Evolutionary conservation across 345 rosid species (phyloP).

Genomic region (Alliaria petiolata): DNA sequence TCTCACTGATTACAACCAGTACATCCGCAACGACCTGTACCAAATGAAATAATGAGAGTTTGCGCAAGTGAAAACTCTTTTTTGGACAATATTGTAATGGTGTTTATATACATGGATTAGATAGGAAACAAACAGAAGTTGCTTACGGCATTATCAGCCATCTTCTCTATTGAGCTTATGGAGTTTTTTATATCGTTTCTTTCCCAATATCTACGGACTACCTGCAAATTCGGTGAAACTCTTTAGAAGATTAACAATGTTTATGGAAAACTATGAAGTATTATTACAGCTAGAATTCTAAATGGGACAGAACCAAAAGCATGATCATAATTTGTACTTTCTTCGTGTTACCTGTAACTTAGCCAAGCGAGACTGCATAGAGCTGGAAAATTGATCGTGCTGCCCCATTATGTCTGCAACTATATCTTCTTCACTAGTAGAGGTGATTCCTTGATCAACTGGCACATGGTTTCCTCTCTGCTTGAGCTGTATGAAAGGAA

Average conservation of each 20-base stretch:
- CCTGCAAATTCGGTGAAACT: conserved; percentile 46
- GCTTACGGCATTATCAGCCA: conserved; percentile 92
- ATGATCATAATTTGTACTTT: conserved; percentile 21
- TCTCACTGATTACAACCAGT: conserved; percentile 53
- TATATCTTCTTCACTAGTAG: conserved; percentile 66
- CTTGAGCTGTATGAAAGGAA: conserved; percentile 39
- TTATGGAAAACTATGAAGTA: conserved; percentile 1
- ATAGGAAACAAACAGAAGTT: background rate
- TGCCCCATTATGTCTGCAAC: conserved; percentile 64
- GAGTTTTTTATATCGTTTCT: conserved; percentile 80
- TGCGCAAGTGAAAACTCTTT: background rate
- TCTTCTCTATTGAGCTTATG: conserved; percentile 77
- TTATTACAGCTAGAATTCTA: conserved; percentile 1
- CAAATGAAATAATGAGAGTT: background rate
- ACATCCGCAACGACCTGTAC: conserved; percentile 88
- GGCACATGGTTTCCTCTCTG: conserved; percentile 55
- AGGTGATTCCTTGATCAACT: conserved; percentile 53
- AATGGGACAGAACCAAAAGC: background rate
- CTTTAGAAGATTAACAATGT: conserved; percentile 9
- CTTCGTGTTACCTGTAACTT: conserved; percentile 78
- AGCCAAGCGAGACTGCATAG: conserved; percentile 86
- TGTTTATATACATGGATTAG: background rate
- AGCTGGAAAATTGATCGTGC: conserved; percentile 81
- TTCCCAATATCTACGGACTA: conserved; percentile 81
- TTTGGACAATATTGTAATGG: background rate